phyloP scores from a whole-genome alignment of 306 rosid genomes.

The Dryas octopetala region DNA sequence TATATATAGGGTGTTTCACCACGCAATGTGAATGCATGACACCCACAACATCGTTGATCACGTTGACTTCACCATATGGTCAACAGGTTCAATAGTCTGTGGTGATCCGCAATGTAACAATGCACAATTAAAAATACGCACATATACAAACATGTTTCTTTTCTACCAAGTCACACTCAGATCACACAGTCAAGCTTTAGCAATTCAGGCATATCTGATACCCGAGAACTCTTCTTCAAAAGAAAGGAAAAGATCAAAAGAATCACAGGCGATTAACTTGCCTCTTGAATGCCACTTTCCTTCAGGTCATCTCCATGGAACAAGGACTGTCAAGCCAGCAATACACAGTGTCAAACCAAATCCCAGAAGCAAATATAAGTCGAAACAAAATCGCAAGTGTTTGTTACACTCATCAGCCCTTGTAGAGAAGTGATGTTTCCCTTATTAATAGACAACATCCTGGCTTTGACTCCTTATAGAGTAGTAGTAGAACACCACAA shows the following conservation, averaged over 20 bases:
- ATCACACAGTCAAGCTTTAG: not conserved
- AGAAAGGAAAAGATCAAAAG: constrained; percentile 12
- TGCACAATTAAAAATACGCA: not conserved
- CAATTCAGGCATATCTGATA: not conserved
- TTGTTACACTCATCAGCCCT: constrained; percentile 6
- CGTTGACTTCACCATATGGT: not conserved
- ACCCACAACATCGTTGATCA: not conserved
- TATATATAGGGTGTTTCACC: not conserved
- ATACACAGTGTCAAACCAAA: constrained; percentile 32
- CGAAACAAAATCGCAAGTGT: not conserved
- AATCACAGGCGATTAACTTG: constrained; percentile 27
- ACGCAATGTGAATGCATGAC: not conserved
- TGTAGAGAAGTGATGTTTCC: not conserved
- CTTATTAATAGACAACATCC: not conserved
- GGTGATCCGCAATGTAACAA: too few species aligned
- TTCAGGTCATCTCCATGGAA: constrained; percentile 83
- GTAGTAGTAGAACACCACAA: not conserved
- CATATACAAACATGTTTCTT: not conserved
- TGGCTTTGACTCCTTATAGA: not conserved
- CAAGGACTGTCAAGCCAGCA: constrained; percentile 60
- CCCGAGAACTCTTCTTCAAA: not conserved
- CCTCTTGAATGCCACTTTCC: constrained; percentile 90
- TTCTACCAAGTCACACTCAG: not conserved
- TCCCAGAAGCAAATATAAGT: constrained; percentile 16
- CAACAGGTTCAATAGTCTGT: not conserved